These are phyloP conservation scores for Aspergillus steynii DNA, from an alignment of 495 filamentous ascomycete genomes.

Conservation along the genomic window DNA sequence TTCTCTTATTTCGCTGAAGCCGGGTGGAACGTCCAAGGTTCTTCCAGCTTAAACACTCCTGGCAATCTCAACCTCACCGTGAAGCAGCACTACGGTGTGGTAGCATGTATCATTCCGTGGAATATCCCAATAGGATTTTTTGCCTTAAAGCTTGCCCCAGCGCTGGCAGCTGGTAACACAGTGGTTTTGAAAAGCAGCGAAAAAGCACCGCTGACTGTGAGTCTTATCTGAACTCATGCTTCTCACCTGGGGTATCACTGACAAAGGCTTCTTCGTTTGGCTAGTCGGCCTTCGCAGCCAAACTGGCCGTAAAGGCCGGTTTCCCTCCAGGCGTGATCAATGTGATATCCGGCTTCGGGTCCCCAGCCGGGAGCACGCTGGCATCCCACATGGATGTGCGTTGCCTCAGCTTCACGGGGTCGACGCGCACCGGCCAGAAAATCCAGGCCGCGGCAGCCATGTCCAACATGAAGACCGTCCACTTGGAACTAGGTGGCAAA, in stretches of 20 bases:
- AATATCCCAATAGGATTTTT: constrained; percentile 32
- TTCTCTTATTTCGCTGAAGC: constrained; percentile 32
- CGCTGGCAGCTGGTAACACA: constrained; percentile 57
- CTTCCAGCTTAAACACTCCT: constrained; percentile 61
- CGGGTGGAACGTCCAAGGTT: constrained; percentile 37
- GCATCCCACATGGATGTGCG: constrained; percentile 62
- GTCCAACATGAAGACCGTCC: constrained; percentile 87
- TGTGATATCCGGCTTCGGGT: constrained; percentile 55
- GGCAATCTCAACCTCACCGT: constrained; percentile 50
- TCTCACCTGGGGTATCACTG: not conserved
- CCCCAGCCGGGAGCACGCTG: constrained; percentile 51
- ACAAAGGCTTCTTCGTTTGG: not conserved
- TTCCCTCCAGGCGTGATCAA: constrained; percentile 57
- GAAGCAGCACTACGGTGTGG: constrained; percentile 35
- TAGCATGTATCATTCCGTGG: constrained; percentile 36
- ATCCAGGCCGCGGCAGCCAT: constrained; percentile 83
- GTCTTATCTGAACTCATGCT: not conserved
- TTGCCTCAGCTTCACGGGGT: constrained; percentile 91
- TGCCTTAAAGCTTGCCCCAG: constrained; percentile 54
- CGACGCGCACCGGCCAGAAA: constrained; percentile 73
- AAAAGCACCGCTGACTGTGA: constrained; percentile 54
- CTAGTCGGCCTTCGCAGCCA: constrained; percentile 68
- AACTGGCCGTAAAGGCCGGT: constrained; percentile 63
- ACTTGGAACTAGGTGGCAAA: constrained; percentile 92
- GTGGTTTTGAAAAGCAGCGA: constrained; percentile 60